Evolutionary conservation across 2,329 filamentous ascomycete species (phyloP).

Genomic region (Aspergillus texensis): DNA sequence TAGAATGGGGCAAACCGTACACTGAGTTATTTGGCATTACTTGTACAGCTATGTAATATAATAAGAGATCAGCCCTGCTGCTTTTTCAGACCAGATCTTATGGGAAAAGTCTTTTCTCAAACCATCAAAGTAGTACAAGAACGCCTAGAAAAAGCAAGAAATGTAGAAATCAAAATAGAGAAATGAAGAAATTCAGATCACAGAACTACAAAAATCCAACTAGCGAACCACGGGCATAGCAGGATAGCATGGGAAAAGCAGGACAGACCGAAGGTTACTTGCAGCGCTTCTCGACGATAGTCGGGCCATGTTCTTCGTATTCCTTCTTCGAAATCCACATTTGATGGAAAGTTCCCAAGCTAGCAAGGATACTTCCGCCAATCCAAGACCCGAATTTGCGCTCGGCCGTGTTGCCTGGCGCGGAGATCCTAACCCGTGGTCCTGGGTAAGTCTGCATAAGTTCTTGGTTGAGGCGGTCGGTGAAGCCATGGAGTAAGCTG

Average conservation of each 20-base stretch:
- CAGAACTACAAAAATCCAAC: not conserved
- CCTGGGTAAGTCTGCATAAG: slow-evolving; percentile 80
- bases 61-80: not conserved
- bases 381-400: slow-evolving; percentile 94
- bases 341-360: slow-evolving; percentile 96
- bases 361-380: slow-evolving; percentile 92
- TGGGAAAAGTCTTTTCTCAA: not conserved
- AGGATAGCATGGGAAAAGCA: not conserved
- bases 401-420: slow-evolving; percentile 83
- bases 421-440: slow-evolving; percentile 83
- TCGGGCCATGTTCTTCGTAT: slow-evolving; percentile 90
- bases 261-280: slow-evolving; percentile 58
- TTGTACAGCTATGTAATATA: not conserved
- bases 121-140: not conserved
- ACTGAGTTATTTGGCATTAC: not conserved
- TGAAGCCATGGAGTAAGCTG: slow-evolving; percentile 86
- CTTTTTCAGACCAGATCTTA: not conserved
- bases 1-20: not conserved
- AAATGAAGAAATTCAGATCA: not conserved
- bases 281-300: slow-evolving; percentile 94
- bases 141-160: not conserved
- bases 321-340: slow-evolving; percentile 99
- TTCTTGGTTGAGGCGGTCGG: slow-evolving; percentile 85
- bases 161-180: not conserved
- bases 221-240: not conserved